Conservation (phyloP, 495 filamentous ascomycete species). For the Hypomontagnella submonticulosa region DNA sequence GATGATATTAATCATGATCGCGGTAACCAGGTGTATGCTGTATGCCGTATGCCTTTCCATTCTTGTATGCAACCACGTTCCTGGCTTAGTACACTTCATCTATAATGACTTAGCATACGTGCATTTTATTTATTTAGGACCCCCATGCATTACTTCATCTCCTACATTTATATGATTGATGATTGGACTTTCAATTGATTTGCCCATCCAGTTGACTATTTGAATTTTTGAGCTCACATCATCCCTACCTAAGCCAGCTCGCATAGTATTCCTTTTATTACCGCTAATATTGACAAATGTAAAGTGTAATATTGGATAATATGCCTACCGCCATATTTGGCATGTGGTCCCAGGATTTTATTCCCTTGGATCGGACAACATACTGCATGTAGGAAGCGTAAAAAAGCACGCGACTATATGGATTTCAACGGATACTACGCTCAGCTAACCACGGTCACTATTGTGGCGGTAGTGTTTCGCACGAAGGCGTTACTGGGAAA, state of each 20-base stretch:
- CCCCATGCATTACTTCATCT: conserved; percentile 3
- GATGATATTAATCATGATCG: conserved; percentile 27
- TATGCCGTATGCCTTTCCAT: conserved; percentile 1
- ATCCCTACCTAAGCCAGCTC: conserved; percentile 17
- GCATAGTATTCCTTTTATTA: conserved; percentile 24
- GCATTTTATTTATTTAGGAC: conserved; percentile 16
- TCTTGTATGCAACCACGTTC: conserved; percentile 3
- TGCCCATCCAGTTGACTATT: conserved; percentile 21
- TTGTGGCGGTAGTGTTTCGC: not conserved
- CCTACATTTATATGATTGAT: not conserved
- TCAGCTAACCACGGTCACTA: conserved; percentile 2
- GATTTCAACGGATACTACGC: not conserved
- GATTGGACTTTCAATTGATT: conserved; percentile 11
- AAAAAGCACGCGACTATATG: not conserved
- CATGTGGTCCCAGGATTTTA: not conserved
- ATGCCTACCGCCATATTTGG: conserved; percentile 2
- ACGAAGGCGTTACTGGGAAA: not conserved
- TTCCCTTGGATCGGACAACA: conserved; percentile 7
- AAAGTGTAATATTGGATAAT: conserved; percentile 16
- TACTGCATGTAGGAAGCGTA: not conserved
- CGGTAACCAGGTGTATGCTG: conserved; percentile 1
- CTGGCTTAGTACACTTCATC: not conserved
- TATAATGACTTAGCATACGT: conserved; percentile 15
- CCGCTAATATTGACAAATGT: conserved; percentile 15
- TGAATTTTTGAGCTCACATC: conserved; percentile 29